Conservation (phyloP, 2,329 filamentous ascomycete genomes). For the Fusarium devonianum region DNA sequence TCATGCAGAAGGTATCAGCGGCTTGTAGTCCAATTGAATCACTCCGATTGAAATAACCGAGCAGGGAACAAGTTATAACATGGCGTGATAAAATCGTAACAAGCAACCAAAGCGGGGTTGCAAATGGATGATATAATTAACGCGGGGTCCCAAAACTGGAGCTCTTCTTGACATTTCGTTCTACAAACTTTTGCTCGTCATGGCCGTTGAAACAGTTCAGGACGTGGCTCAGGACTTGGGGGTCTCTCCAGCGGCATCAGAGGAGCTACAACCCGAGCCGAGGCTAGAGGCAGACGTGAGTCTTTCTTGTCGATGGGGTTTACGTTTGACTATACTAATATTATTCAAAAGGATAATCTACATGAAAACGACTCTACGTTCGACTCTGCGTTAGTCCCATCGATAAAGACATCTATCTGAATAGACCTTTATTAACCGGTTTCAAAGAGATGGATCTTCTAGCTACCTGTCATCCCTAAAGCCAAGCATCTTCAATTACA, state of each 20-base stretch:
- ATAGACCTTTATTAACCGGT: background rate
- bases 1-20: too few species aligned
- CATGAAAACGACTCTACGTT: conserved; percentile 1
- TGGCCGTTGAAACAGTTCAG: background rate
- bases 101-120: too few species aligned
- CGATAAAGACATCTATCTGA: fast-evolving
- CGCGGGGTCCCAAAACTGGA: background rate
- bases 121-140: background rate
- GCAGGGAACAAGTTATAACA: too few species aligned
- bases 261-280: background rate
- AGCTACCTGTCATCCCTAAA: conserved; percentile 25
- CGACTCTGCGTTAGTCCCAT: background rate
- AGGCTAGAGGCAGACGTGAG: background rate
- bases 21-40: too few species aligned
- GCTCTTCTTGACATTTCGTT: background rate
- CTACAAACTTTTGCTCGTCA: background rate
- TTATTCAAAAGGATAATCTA: background rate
- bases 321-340: background rate
- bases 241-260: background rate
- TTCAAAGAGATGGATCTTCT: background rate
- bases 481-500: conserved; percentile 21
- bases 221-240: background rate
- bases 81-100: too few species aligned
- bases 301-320: background rate
- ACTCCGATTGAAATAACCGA: too few species aligned